Base-by-base conservation (phyloP, 2,329 filamentous ascomycete genomes). In the Ophiostoma piceae region DNA sequence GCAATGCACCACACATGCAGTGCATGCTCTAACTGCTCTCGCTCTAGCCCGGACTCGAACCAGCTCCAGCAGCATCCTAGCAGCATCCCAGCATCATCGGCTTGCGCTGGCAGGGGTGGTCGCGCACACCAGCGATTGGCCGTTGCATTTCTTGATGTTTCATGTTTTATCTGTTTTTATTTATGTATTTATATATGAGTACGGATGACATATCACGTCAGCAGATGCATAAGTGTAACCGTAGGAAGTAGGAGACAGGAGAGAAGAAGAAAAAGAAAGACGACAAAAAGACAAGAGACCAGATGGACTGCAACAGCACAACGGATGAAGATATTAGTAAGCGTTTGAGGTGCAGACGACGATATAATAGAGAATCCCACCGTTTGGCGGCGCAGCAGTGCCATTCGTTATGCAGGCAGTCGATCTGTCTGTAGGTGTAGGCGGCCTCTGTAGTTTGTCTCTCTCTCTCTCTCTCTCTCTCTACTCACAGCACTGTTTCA, bases 151-250 rank as follows among this genome's bases (percentile, higher is more conserved):
- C 32, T 64, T 65, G 19, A 9, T 65, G 62, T 65, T 65, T 65
- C 62, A 65, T 35, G 39, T 41, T 35, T 16, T 11, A 62, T 35
- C 14, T 32, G 16, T 32, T 7, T 35, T 19, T 47, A 29, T 60
- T 9, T 14, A 29, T 57, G 22, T 22, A 26, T 22, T 22, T 57
- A 57, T 57, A 54, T 26, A 57, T 29, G 35, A 37, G 1, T 37
- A 26, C 51, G 16, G 51, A 57, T 57, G 51, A 57, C 51, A 57
- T 57, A 57, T 29, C 51, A 57, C 51, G 51, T 57, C 51, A 57
- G 51, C 51, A 26, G 51, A 22, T 26, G 51, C 51, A 57, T 57
- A 57, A 26, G 43, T 47, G 43, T 47, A 47, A 47, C 51, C 3
- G 8, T 57, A 8, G 6, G 19, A 19, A n/a, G 12, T 12, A 51